A percentile compares a stretch with the other conserved stretches of the same genome.
Conservation (phyloP, 371 early-diverging fungal genomes). For the Actinomucor elegans region DNA sequence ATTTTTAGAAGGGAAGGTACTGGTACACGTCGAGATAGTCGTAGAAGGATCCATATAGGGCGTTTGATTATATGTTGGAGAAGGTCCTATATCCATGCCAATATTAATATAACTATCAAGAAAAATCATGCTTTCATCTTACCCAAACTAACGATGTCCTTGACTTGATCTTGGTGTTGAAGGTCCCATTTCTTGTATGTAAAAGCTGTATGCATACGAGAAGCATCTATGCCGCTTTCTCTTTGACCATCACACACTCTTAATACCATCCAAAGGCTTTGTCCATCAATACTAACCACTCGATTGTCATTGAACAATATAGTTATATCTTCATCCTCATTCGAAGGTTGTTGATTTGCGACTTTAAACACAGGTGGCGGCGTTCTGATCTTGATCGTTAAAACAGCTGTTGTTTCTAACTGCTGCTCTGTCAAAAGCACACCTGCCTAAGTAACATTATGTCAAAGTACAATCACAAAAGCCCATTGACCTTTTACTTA, state of each 20-base stretch:
- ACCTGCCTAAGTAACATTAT: conserved; percentile 32
- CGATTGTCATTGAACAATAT: conserved; percentile 51
- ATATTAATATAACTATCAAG: too few species aligned
- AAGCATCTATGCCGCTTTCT: conserved; percentile 40
- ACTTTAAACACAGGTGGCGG: conserved; percentile 42
- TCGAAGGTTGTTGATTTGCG: conserved; percentile 12
- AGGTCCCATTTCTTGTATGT: conserved; percentile 63
- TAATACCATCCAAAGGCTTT: conserved; percentile 62
- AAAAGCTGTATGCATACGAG: conserved; percentile 52
- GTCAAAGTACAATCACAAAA: neutral
- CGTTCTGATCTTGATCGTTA: conserved; percentile 54
- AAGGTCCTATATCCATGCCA: conserved; percentile 5
- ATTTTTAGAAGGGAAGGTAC: conserved; percentile 17
- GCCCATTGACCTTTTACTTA: conserved; percentile 5
- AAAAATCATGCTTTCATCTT: neutral
- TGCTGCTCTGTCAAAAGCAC: conserved; percentile 57
- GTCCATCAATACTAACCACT: conserved; percentile 62
- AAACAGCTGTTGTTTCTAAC: conserved; percentile 50
- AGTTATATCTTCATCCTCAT: conserved; percentile 63
- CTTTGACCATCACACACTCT: conserved; percentile 52
- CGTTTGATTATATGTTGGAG: conserved; percentile 2
- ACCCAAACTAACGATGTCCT: conserved; percentile 57
- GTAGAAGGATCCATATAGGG: conserved; percentile 13
- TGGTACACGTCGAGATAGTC: neutral
- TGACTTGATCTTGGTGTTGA: conserved; percentile 50